Conservation (phyloP, 2,329 filamentous ascomycete species). For the Cercospora citrullina region DNA sequence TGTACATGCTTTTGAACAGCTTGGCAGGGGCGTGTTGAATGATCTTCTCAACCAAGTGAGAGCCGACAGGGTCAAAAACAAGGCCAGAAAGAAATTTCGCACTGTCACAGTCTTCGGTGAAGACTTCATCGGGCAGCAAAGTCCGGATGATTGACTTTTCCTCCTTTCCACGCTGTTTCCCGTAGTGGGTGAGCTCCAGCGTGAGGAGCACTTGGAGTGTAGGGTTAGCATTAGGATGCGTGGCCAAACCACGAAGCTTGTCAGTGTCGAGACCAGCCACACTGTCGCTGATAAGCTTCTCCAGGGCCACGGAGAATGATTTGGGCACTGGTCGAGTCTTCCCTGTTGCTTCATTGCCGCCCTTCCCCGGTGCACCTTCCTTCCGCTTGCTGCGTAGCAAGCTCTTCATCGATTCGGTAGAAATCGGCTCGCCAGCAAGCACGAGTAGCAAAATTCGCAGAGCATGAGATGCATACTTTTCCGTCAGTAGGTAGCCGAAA, state of each 20-base stretch:
- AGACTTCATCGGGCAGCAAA: slow-evolving; percentile 76
- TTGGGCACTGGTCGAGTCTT: slow-evolving; percentile 64
- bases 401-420: slow-evolving; percentile 66
- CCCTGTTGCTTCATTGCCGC: slow-evolving; percentile 48
- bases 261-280: slow-evolving; percentile 73
- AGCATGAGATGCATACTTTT: slow-evolving; percentile 86
- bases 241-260: slow-evolving; percentile 78
- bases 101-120: slow-evolving; percentile 70
- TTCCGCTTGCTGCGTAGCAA: slow-evolving; percentile 92
- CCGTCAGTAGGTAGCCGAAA: slow-evolving; percentile 79
- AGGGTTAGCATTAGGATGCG: slow-evolving; percentile 87
- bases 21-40: slow-evolving; percentile 79
- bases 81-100: slow-evolving; percentile 82
- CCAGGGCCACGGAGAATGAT: slow-evolving; percentile 73
- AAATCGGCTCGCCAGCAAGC: slow-evolving; percentile 77
- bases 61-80: slow-evolving; percentile 87
- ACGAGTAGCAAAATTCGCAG: slow-evolving; percentile 83
- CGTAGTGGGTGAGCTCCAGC: slow-evolving; percentile 75
- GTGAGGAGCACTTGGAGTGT: slow-evolving; percentile 88
- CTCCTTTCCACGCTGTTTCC: slow-evolving; percentile 65
- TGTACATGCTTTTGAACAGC: slow-evolving; percentile 85
- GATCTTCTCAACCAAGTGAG: slow-evolving; percentile 83
- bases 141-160: slow-evolving; percentile 69
- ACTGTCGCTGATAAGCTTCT: slow-evolving; percentile 79
- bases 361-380: slow-evolving; percentile 70